Conservation (phyloP, 2,329 filamentous ascomycete genomes). For the Orbilia blumenaviensis region DNA sequence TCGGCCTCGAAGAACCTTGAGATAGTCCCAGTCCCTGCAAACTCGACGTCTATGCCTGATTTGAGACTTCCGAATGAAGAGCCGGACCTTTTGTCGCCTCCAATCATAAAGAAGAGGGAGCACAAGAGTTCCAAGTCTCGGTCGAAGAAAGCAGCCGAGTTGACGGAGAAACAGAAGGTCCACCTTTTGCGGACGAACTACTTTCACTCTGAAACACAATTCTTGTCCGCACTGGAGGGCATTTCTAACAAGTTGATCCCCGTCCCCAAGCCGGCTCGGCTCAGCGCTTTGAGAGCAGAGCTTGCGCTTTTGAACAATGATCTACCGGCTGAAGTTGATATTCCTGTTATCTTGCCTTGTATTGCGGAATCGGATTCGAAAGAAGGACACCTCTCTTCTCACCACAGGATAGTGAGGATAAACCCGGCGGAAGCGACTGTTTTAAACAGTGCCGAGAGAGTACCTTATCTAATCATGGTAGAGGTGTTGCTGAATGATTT, state of each 20-base stretch:
- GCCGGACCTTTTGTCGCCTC: conserved; percentile 54
- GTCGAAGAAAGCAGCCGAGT: conserved; percentile 60
- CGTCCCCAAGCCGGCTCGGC: conserved; percentile 80
- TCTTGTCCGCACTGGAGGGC: conserved; percentile 79
- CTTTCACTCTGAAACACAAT: conserved; percentile 81
- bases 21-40: conserved; percentile 16
- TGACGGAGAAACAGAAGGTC: conserved; percentile 74
- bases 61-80: conserved; percentile 49
- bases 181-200: conserved; percentile 80
- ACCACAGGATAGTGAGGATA: conserved; percentile 82
- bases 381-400: conserved; percentile 76
- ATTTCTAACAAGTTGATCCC: conserved; percentile 85
- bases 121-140: conserved; percentile 25
- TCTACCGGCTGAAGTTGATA: conserved; percentile 82
- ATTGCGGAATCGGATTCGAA: conserved; percentile 65
- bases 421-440: conserved; percentile 86
- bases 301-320: conserved; percentile 82
- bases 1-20: conserved; percentile 31
- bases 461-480: conserved; percentile 84
- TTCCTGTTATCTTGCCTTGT: conserved; percentile 78
- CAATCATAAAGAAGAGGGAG: conserved; percentile 56
- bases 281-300: conserved; percentile 82
- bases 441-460: conserved; percentile 84
- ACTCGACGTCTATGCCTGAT: conserved; percentile 57
- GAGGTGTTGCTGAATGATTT: conserved; percentile 84